Evolutionary conservation across 352 stramenopile genomes (phyloP), one percentile per base, ranked within the genome.

Genomic region (Peronospora tabacina): DNA sequence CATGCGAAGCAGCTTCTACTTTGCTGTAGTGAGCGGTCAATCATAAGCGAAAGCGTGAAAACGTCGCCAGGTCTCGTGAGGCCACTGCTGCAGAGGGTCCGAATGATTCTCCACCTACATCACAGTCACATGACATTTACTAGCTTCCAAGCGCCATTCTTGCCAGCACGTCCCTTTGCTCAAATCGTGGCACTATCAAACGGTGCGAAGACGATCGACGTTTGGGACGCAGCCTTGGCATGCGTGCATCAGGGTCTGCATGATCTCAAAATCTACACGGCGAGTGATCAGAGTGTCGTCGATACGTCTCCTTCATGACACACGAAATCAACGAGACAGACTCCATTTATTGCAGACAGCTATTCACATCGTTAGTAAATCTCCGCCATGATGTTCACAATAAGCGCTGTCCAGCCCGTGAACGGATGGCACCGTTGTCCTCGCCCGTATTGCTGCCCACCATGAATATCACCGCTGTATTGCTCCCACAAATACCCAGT

Each of bases 401-500:
- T 68, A 11, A 96, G 70, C 16, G 88, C 76, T 3, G 89, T 97
- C 91, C 91, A 98, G n/a, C 90, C 91, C 0, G 86, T 93, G 55
- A 98, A 98, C 36, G 90, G 91, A 51, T 97, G 89, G 38, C 81
- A 88, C 9, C 91, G 71, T 49, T 90, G 82, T 5, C 92, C 92
- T n/a, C 68, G 60, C 1, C 92, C 92, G 42, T 85, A 87, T 12
- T 63, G 49, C 29, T 63, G 22, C 20, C 36, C 47, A 2, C 54
- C 55, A 34, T 74, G 43, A 19, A 79, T 71, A 30, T 87, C 61
- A 24, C 88, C 87, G 44, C 86, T 91, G 67, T 97, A 98, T 63
- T 97, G 88, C 66, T 98, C 92, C 85, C 90, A 97, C 5, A 97
- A 68, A 55, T 88, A 96, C 28, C 90, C 89, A 7, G 83, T 96